phyloP scores from a whole-genome alignment of 78 protist species.

The Thecamonas trahens region DNA sequence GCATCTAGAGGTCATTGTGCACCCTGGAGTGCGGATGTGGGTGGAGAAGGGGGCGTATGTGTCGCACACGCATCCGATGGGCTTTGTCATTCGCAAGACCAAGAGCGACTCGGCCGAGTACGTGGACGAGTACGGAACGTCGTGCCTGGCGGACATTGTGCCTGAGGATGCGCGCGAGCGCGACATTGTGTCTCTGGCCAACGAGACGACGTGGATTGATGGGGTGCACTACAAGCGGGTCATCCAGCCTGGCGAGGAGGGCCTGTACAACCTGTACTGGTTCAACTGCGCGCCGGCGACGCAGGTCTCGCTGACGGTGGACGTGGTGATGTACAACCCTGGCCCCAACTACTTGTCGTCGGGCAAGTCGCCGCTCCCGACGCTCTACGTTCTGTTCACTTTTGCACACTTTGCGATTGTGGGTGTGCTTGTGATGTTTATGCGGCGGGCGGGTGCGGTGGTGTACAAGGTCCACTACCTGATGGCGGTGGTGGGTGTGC shows the following conservation, averaged over 20 bases:
- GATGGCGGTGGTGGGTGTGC: not conserved
- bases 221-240: not conserved
- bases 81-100: not conserved
- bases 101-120: not conserved
- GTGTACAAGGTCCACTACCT: not conserved
- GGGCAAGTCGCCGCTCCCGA: slow-evolving; percentile 7
- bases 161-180: not conserved
- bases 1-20: not conserved
- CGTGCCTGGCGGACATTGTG: not conserved
- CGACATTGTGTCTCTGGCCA: not conserved
- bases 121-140: not conserved
- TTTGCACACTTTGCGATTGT: not conserved
- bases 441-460: not conserved
- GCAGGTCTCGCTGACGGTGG: not conserved
- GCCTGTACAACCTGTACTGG: not conserved
- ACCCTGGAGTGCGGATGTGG: not conserved
- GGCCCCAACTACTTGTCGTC: not conserved
- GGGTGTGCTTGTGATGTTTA: not conserved
- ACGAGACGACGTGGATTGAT: not conserved
- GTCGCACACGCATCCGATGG: not conserved
- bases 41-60: not conserved
- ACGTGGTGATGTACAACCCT: not conserved
- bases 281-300: not conserved
- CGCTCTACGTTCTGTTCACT: not conserved
- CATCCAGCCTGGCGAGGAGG: not conserved